Base-by-base conservation (phyloP, 768 basidiomycete species). In the Agrocybe pediades region DNA sequence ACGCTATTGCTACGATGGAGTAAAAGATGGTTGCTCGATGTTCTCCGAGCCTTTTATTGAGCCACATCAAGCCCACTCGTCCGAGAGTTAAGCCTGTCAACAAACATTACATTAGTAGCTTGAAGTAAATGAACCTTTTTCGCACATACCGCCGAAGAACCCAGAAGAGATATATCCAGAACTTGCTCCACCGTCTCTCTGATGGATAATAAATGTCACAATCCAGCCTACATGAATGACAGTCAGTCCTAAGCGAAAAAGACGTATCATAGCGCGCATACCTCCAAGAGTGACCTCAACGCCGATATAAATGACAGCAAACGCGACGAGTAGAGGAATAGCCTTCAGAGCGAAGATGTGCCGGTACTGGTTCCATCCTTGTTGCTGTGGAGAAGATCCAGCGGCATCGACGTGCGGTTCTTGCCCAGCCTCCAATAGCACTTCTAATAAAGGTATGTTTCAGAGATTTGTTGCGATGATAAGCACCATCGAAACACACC, bases 281-380 rank as follows among this genome's bases (percentile, higher is more conserved):
- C 79, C 78, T 49, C 79, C 79, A 46, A 78, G 72, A 0, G 78
- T 81, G 2, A 87, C 84, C 60, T 88, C 86, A 2, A 85, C 78
- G 8, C 87, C 86, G 20, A 88, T 83, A 58, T 88, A 88, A 0
- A 87, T 76, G 2, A 87, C 67, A 44, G 80, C 74, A 59, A 85
- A 88, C 51, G 82, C 66, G 0, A 86, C 82, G 11, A 88, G 71
- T 17, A 83, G 69, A 50, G 87, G 85, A 0, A 88, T 82, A 0
- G 76, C 72, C 58, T 74, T 82, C 51, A 74, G 67, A 2, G 65
- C 46, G 36, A 87, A 56, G 49, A 87, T 85, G 57, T 87, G 82
- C 13, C 72, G 70, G 62, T 65, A 65, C 19, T 46, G 55, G 52
- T 77, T 75, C 6, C 71, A 68, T 41, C 71, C 78, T 25, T 67